These are phyloP conservation scores for Leishmania tropica DNA, from an alignment of 208 protist genomes.

Conservation along the genomic window DNA sequence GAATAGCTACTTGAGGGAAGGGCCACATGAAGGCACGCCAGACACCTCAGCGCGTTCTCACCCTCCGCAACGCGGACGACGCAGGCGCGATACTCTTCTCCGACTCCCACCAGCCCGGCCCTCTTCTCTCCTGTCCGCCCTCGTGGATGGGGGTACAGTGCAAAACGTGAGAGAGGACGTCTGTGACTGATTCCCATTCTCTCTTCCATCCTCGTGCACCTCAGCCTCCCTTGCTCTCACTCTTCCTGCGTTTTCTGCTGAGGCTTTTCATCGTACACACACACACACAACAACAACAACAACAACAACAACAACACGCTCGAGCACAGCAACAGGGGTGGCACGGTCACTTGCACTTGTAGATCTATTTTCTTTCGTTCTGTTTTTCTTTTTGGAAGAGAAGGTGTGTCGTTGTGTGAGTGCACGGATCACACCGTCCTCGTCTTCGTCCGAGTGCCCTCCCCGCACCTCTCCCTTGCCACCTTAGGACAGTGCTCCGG, in stretches of 20 bases:
- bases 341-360: background rate
- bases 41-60: background rate
- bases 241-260: background rate
- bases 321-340: background rate
- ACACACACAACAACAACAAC: background rate
- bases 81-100: background rate
- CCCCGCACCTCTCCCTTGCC: background rate
- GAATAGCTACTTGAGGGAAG: background rate
- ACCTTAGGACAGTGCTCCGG: background rate
- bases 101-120: background rate
- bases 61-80: background rate
- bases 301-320: background rate
- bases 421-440: background rate
- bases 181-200: background rate
- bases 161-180: background rate
- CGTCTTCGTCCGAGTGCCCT: background rate
- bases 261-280: no score
- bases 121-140: background rate
- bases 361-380: background rate
- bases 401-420: background rate
- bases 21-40: background rate
- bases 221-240: background rate
- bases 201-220: background rate
- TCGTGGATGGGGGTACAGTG: background rate
- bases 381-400: constrained; percentile 13